phyloP scores from a whole-genome alignment of 2,329 filamentous ascomycete species.

The Hawksworthiomyces lignivorus region DNA sequence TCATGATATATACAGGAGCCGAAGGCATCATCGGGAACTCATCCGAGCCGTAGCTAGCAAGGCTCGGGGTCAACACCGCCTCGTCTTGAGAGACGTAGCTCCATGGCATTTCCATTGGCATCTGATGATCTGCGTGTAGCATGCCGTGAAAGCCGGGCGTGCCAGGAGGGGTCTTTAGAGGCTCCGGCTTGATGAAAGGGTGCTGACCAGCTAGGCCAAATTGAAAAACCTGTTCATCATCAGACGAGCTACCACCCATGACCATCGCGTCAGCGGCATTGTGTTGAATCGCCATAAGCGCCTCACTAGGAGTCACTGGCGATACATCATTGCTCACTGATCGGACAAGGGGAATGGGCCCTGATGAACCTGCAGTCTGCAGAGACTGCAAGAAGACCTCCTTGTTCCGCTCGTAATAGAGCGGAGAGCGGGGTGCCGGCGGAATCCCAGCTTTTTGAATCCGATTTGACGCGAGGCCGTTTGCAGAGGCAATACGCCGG shows the following conservation, averaged over 20 bases:
- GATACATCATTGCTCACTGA: constrained; percentile 7
- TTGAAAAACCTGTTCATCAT: constrained; percentile 5
- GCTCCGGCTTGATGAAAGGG: neutral
- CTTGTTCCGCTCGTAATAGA: constrained; percentile 36
- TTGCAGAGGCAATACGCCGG: constrained; percentile 46
- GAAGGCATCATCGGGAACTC: constrained; percentile 31
- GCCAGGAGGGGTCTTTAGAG: constrained; percentile 11
- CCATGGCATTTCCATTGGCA: constrained; percentile 29
- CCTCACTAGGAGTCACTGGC: neutral
- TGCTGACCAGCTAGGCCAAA: neutral
- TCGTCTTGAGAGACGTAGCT: constrained; percentile 36
- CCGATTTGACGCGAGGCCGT: constrained; percentile 31
- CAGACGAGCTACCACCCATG: constrained; percentile 2
- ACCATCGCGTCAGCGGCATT: neutral
- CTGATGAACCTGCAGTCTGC: constrained; percentile 17
- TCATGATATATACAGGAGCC: constrained; percentile 39
- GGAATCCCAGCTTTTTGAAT: constrained; percentile 30
- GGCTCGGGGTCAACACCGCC: constrained; percentile 39
- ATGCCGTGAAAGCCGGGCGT: constrained; percentile 7
- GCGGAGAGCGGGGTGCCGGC: constrained; percentile 34
- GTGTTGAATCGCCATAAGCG: neutral
- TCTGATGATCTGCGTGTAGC: constrained; percentile 22
- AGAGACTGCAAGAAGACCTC: constrained; percentile 34
- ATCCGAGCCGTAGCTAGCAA: constrained; percentile 37
- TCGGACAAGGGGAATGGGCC: constrained; percentile 29